These are phyloP conservation scores for Podaxis sp. DNA, from an alignment of 768 basidiomycete genomes.

Conservation along the genomic window DNA sequence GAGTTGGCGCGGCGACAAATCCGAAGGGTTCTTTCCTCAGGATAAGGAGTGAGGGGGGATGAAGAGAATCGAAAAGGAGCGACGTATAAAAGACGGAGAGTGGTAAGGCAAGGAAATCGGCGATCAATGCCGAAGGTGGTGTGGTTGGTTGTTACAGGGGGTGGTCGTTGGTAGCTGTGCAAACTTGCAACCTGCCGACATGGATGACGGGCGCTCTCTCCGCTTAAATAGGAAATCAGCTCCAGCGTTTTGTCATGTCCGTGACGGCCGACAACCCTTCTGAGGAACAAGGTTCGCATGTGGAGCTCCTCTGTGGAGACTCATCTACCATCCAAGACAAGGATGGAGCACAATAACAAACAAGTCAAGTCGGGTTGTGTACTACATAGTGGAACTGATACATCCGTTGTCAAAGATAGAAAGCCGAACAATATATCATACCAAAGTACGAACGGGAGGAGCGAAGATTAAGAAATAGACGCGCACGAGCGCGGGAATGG, in stretches of 20 bases:
- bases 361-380: background rate
- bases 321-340: background rate
- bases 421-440: conserved; percentile 20
- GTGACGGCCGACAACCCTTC: background rate
- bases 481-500: conserved; percentile 5
- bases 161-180: background rate
- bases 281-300: background rate
- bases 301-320: background rate
- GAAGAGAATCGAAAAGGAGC: conserved; percentile 1
- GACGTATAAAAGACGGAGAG: background rate
- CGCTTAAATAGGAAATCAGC: background rate
- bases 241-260: background rate
- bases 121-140: background rate
- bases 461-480: conserved; percentile 15
- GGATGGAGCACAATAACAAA: background rate
- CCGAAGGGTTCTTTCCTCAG: background rate
- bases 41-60: background rate
- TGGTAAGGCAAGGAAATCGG: background rate
- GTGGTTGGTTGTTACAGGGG: background rate
- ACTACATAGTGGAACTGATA: conserved; percentile 33
- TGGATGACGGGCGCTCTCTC: background rate
- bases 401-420: conserved; percentile 29
- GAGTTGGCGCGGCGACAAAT: background rate
- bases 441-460: conserved; percentile 6
- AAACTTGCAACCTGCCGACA: background rate